Evolutionary conservation across 805 yeast genomes (phyloP), one percentile per base, ranked within the genome.

Genomic region (Nakazawaea wickerhamii): DNA sequence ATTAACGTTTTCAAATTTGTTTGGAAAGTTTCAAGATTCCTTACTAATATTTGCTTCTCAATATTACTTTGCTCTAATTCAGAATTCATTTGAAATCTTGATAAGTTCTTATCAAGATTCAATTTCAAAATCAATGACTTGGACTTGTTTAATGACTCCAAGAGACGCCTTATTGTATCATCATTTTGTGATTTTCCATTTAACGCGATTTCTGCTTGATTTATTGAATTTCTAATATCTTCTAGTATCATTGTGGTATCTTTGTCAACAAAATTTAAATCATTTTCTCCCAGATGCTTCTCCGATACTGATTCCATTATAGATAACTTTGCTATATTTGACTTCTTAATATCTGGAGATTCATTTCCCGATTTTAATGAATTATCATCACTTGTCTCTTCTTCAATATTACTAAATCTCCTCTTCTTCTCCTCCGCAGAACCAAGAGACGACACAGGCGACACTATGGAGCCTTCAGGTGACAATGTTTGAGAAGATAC

Each of bases 51-150:
- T 28, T 55, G 59, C 13, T 57, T 51, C 43, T 64, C 68, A 14
- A 59, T 58, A 22, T 49, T 46, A 28, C 47, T 48, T 22, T 60
- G 63, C 32, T 60, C 64, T 22, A 51, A 50, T 22, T 50, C 50
- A 15, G 51, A 46, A 15, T 47, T 48, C 33, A 60, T 35, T 39
- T 62, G 64, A 37, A 48, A 51, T 40, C 55, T 57, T 14, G 52
- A 45, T 18, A 64, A 43, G 37, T 61, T 62, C 42, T 61, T 62
- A 38, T 48, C 53, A 22, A 64, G 44, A 38, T 63, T 64, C 33
- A 61, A 41, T 30, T 63, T 50, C 21, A 63, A 46, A 1, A 62
- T 42, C 7, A 58, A 23, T 6, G 40, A 30, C 13, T 38, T 38
- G 13, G 40, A 20, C n/a, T 38, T 33, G 7, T 13, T 14, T 11